Evolutionary conservation across 305 asterid species (phyloP).

Genomic region (Solanum hybrid): DNA sequence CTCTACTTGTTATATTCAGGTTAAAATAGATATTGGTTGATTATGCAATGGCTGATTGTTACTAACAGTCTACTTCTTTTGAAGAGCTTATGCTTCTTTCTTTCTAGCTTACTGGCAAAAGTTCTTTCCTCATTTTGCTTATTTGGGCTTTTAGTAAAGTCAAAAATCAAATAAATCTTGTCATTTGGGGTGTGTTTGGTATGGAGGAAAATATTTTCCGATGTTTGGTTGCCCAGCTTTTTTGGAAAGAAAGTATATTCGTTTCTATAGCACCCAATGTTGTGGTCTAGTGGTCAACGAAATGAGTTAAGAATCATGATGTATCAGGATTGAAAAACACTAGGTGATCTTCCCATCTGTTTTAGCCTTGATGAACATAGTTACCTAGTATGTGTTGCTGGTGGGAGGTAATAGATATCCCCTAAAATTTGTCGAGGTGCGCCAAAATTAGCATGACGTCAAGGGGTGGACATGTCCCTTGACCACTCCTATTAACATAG

Average conservation of each 20-base stretch:
- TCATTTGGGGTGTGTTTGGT: no score
- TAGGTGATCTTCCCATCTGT: no score
- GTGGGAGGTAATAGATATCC: fast-evolving
- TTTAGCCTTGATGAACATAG: not conserved
- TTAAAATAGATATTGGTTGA: not conserved
- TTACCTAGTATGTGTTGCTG: not conserved
- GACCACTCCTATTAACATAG: not conserved
- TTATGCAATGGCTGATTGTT: not conserved
- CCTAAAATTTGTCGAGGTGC: no score
- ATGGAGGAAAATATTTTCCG: no score
- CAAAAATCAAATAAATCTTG: no score
- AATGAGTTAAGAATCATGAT: not conserved
- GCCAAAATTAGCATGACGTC: not conserved
- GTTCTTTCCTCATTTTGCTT: not conserved
- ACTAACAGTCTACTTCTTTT: not conserved
- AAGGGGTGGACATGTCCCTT: not conserved
- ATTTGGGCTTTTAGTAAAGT: no score
- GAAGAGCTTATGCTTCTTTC: not conserved
- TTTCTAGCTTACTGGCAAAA: not conserved
- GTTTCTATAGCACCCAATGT: no score
- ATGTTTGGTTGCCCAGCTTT: not conserved
- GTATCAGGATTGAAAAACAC: not conserved
- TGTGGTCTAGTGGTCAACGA: not conserved
- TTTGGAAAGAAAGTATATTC: not conserved
- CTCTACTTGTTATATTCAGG: not conserved